phyloP scores from a whole-genome alignment of 805 yeast genomes.

The Lipomyces mesembrius region DNA sequence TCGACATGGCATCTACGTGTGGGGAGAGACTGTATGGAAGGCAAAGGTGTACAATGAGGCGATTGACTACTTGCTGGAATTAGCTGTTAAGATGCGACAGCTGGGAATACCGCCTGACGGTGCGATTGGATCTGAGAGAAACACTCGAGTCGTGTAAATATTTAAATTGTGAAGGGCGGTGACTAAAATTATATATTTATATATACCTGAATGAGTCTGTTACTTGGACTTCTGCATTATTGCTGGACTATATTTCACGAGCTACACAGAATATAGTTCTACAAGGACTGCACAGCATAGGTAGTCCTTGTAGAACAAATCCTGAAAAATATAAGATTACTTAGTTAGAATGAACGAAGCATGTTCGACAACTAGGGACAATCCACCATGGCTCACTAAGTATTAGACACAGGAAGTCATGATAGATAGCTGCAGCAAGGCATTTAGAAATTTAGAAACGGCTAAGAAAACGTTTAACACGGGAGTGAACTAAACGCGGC shows the following conservation, averaged over 20 bases:
- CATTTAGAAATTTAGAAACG: too few relatives aligned
- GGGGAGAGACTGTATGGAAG: conserved; percentile 93
- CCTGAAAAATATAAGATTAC: not conserved
- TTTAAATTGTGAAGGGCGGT: not conserved
- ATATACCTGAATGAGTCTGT: not conserved
- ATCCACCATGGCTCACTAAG: too few relatives aligned
- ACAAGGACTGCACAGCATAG: not conserved
- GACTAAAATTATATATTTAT: not conserved
- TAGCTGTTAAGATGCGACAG: conserved; percentile 81
- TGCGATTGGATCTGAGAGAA: conserved; percentile 40
- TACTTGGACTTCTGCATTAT: not conserved
- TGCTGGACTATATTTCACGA: not conserved
- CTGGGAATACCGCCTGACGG: conserved; percentile 57
- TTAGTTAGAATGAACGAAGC: too few relatives aligned
- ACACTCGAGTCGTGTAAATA: conserved; percentile 1
- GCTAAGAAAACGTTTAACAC: not conserved
- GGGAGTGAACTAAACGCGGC: not conserved
- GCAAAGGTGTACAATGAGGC: conserved; percentile 94
- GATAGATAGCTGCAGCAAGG: too few relatives aligned
- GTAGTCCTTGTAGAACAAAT: not conserved
- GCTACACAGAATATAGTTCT: not conserved
- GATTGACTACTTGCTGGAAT: conserved; percentile 81
- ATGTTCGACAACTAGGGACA: too few relatives aligned
- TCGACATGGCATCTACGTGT: conserved; percentile 93
- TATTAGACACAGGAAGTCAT: too few relatives aligned